Conservation (phyloP, 2,329 filamentous ascomycete species). For the Macrophomina tecta region DNA sequence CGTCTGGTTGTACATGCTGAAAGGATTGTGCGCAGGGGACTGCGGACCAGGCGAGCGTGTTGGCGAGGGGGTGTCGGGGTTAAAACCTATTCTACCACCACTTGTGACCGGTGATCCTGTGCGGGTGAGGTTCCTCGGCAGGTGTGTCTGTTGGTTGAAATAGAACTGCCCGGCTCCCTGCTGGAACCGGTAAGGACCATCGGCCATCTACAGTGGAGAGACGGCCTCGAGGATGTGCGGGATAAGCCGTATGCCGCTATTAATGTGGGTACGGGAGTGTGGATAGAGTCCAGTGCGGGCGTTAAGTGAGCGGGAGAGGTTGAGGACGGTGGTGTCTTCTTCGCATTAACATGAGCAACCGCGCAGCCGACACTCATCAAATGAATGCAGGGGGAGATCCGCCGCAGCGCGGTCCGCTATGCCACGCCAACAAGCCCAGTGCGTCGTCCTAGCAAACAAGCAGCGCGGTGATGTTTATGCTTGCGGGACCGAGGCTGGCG, state of each 20-base stretch:
- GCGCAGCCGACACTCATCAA: conserved; percentile 29
- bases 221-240: conserved; percentile 14
- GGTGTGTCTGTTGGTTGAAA: conserved; percentile 57
- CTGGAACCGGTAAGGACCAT: conserved; percentile 69
- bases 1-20: conserved; percentile 75
- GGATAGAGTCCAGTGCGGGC: conserved; percentile 34
- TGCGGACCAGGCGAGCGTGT: conserved; percentile 62
- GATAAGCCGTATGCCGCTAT: conserved; percentile 25
- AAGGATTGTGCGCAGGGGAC: conserved; percentile 52
- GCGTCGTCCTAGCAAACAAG: conserved; percentile 18
- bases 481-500: conserved; percentile 17
- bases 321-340: conserved; percentile 52
- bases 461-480: conserved; percentile 12
- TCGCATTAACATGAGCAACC: conserved; percentile 54
- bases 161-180: conserved; percentile 67
- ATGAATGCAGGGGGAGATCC: conserved; percentile 20
- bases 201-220: conserved; percentile 66
- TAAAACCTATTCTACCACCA: conserved; percentile 52
- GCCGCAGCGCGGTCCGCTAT: conserved; percentile 25
- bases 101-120: conserved; percentile 53
- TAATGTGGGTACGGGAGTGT: conserved; percentile 29
- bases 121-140: conserved; percentile 52
- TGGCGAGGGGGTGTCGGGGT: conserved; percentile 61
- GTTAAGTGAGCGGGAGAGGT: conserved; percentile 52
- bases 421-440: conserved; percentile 12